Conservation (phyloP, 352 stramenopile genomes). For the Pythium periplocum region DNA sequence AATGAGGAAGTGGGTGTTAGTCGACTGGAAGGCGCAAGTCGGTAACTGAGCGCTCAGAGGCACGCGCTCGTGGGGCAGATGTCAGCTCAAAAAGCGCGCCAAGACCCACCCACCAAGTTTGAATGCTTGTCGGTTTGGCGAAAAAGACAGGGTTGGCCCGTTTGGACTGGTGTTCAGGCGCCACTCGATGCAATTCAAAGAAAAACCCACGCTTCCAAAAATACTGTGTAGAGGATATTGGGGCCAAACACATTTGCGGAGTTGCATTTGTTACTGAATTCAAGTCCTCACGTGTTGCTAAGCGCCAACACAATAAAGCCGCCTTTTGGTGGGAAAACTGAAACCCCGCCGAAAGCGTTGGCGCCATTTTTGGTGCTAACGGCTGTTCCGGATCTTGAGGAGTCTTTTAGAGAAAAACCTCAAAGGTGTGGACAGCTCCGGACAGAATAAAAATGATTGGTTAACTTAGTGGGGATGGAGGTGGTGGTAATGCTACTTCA, state of each 20-base stretch:
- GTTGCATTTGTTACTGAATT: neutral
- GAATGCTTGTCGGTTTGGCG: too few relatives aligned
- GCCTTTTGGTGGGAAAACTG: constrained; percentile 12
- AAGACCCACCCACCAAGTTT: neutral
- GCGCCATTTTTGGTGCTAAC: constrained; percentile 4
- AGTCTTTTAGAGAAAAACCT: constrained; percentile 17
- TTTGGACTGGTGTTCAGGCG: too few relatives aligned
- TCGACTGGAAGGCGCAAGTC: constrained; percentile 5
- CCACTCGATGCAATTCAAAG: too few relatives aligned
- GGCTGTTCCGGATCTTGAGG: neutral
- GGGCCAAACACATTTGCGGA: neutral
- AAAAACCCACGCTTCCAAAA: too few relatives aligned
- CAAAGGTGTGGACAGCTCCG: neutral
- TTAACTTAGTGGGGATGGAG: neutral
- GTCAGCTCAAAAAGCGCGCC: constrained; percentile 15
- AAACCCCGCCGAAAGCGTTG: neutral
- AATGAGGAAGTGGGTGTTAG: neutral
- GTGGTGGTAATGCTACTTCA: too few relatives aligned
- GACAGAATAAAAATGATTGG: constrained; percentile 12
- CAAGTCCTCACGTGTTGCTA: too few relatives aligned
- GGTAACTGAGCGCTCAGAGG: neutral
- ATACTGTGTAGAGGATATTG: too few relatives aligned
- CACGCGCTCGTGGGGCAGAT: too few relatives aligned
- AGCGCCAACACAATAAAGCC: neutral
- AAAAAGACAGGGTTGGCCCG: too few relatives aligned